Evolutionary conservation across 2,329 filamentous ascomycete genomes (phyloP).

Genomic region (Sporothrix luriei): DNA sequence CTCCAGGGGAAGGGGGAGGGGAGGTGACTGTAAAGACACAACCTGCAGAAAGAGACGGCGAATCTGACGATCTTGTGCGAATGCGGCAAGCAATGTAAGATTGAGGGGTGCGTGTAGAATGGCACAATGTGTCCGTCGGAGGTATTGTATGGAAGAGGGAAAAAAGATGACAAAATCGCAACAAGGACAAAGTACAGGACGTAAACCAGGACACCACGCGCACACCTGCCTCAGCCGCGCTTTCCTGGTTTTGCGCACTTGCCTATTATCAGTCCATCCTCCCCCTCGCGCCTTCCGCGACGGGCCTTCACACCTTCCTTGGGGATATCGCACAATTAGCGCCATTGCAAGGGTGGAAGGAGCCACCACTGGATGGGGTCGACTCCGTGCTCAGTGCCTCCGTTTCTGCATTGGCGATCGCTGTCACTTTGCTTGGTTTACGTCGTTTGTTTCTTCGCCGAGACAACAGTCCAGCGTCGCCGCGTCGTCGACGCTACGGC

Average conservation of each 20-base stretch:
- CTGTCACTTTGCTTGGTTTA: background rate
- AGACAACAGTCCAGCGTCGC: background rate
- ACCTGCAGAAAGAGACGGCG: background rate
- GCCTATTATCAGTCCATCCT: background rate
- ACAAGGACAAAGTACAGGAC: background rate
- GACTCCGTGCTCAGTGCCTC: background rate
- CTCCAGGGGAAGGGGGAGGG: background rate
- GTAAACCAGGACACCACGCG: background rate
- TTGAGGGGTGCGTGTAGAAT: background rate
- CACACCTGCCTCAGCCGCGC: background rate
- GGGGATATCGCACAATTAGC: background rate
- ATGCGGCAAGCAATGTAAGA: background rate
- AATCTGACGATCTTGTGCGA: slow-evolving; percentile 15
- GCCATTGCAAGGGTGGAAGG: slow-evolving; percentile 7
- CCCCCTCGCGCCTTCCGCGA: no score
- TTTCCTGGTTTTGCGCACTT: slow-evolving; percentile 16
- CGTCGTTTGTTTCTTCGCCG: background rate
- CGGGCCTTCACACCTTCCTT: background rate
- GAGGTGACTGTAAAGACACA: slow-evolving; percentile 14
- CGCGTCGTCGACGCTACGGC: background rate
- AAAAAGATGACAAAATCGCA: background rate
- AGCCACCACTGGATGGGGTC: no score
- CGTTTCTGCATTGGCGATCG: slow-evolving; percentile 23
- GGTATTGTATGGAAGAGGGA: slow-evolving; percentile 4
- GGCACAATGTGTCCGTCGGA: background rate